Percentiles rank a stretch among this genome's conserved stretches.
Conservation (phyloP, 768 basidiomycete species). For the Leccinum rimulosum region DNA sequence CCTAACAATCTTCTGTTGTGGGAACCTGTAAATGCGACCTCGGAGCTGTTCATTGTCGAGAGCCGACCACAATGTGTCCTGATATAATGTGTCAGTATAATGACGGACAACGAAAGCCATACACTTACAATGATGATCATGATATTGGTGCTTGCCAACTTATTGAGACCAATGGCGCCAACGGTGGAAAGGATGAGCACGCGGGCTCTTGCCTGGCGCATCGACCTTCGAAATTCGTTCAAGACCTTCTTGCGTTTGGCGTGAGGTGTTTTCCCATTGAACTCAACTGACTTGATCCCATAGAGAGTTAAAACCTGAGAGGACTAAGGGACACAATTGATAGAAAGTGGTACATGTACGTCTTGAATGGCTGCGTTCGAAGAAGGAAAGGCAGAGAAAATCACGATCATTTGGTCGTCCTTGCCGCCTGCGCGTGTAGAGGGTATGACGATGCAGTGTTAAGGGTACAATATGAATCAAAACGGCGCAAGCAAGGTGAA, state of each 20-base stretch:
- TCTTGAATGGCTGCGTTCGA: neutral
- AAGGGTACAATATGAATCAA: too few relatives aligned
- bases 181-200: neutral
- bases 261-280: neutral
- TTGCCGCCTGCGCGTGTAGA: too few relatives aligned
- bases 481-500: too few relatives aligned
- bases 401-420: neutral
- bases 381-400: neutral
- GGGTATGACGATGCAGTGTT: too few relatives aligned
- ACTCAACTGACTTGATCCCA: neutral
- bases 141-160: neutral
- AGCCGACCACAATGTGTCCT: conserved; percentile 2
- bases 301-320: neutral
- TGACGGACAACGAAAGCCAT: neutral
- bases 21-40: conserved; percentile 16
- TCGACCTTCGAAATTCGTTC: neutral
- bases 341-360: neutral
- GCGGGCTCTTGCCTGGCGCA: neutral
- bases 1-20: conserved; percentile 10
- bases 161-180: neutral
- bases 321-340: neutral
- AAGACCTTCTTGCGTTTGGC: neutral
- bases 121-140: neutral
- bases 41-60: conserved; percentile 18
- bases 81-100: neutral